Evolutionary conservation across 805 yeast genomes (phyloP), one percentile per base, ranked within the genome.

Genomic region (Babjeviella inositovora): DNA sequence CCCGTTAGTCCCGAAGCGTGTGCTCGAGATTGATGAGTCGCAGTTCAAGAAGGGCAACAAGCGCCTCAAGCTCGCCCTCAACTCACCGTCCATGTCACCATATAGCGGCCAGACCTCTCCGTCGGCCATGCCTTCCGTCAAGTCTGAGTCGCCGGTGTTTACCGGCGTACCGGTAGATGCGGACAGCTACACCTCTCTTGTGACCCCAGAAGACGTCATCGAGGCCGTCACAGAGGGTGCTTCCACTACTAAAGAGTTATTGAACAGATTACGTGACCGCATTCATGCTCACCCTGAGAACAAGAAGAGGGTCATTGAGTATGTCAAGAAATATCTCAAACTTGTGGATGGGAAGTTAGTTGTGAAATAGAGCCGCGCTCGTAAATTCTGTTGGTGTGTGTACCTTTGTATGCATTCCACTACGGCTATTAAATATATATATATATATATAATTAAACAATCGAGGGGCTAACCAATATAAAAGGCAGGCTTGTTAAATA

Each of bases 171-270:
- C 18, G 18, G 18, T 16, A 8, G 18, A 8, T 16, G 8, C 18
- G 8, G 18, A 16, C n/a, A n/a, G 18, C 18, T 16, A 8, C 18
- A 16, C 18, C n/a, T n/a, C n/a, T n/a, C 41, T 76, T 22, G 67
- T 80, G 10, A 75, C 85, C 1, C 74, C 69, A 17, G 68, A 62
- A 22, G 93, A 81, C 38, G 77, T 85, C 25, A 62, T 74, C 30
- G 57, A 53, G 15, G 62, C 75, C 17, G 70, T 84, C 8, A 52
- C 47, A 10, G 53, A 55, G 28, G 65, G 65, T 22, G 72, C 74
- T 8, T 50, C 66, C 13, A 65, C 74, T 2, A 67, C 71, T 22
- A 73, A 69, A 40, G 75, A 62, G 32, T 58, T 80, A 41, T 65
- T 79, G 26, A 54, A 56, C 23, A 58, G 58, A 25, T 60, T 75